phyloP scores from a whole-genome alignment of 768 basidiomycete genomes.

The Porphyrellus cyaneotinctus region DNA sequence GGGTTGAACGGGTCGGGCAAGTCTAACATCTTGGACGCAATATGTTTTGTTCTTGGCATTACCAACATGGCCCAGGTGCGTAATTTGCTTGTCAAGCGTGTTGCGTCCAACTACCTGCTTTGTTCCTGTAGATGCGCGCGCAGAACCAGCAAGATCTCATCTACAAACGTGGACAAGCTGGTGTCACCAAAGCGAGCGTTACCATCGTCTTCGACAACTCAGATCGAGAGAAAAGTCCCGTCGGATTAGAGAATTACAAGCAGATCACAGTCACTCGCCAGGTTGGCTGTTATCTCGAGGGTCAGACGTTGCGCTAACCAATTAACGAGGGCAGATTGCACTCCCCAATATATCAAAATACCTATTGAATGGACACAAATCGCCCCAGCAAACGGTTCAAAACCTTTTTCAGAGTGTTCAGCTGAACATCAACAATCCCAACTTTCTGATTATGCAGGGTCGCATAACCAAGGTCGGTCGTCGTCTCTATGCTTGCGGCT shows the following conservation, averaged over 20 bases:
- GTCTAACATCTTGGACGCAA: conserved; percentile 98
- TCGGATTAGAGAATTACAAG: conserved; percentile 70
- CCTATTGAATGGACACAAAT: conserved; percentile 92
- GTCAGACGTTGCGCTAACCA: background rate
- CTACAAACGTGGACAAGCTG: conserved; percentile 98
- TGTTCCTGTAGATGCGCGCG: conserved; percentile 73
- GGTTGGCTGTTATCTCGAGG: conserved; percentile 41
- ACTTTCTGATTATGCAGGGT: conserved; percentile 99
- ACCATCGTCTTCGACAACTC: conserved; percentile 99
- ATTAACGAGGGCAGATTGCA: conserved; percentile 59
- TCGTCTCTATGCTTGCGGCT: conserved; percentile 1
- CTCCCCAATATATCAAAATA: conserved; percentile 94
- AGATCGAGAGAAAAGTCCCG: conserved; percentile 77
- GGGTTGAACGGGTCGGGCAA: conserved; percentile 96
- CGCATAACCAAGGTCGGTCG: conserved; percentile 88
- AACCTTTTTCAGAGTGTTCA: conserved; percentile 94
- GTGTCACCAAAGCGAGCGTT: conserved; percentile 94
- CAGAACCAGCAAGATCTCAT: conserved; percentile 96
- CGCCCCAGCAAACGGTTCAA: conserved; percentile 80
- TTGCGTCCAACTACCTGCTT: background rate
- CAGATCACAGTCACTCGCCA: conserved; percentile 98
- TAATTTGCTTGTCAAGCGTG: background rate
- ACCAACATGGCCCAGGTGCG: conserved; percentile 92
- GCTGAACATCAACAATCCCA: conserved; percentile 99
- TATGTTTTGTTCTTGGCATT: conserved; percentile 97